Base-by-base conservation (phyloP, 2,329 filamentous ascomycete genomes). In the Talaromyces piceae region DNA sequence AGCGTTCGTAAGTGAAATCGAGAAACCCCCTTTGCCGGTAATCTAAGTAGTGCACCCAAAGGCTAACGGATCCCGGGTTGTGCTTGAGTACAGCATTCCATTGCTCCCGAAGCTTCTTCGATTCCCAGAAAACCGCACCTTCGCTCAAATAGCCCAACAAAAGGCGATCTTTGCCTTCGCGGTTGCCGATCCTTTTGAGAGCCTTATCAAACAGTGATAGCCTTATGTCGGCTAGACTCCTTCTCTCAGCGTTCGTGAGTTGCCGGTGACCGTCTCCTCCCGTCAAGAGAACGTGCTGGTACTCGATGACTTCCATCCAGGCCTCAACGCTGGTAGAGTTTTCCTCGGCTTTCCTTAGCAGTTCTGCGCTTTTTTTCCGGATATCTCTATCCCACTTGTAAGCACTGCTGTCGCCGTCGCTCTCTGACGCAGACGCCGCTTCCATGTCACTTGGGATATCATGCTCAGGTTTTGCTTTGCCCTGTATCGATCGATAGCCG, bases 151-250 rank as follows among this genome's bases (percentile, higher is more conserved):
- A 74, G 3, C 80, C 82, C 8, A 86, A 67, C 5, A 90, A 65
- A 1, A 96, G 73, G 7, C 69, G 71, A 53, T 87, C 79, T 13
- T 79, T 77, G 39, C 77, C 76, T 16, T 67, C 45, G 16, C 63
- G 55, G 30, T 71, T 59, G 1, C 72, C 67, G 1, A 80, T 74
- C 43, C 84, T 79, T 9, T 74, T 70, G 6, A 95, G 66, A 0
- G 91, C 91, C 54, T 88, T 83, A 57, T 91, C 82, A 54, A 91
- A 87, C 54, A 95, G 81, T 2, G 85, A 82, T 2, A 95, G 71
- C 57, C 88, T 91, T 50, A 95, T 82, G 56, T 93, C 86, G 3
- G 88, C 83, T 50, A 88, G 80, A 55, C 85, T 85, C 55, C 77
- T 78, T 47, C 74, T 72, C 61, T 93, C 86, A 3, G 83, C 80